A percentile compares a stretch with the other conserved stretches of the same genome.
phyloP scores from a whole-genome alignment of 495 filamentous ascomycete genomes.

The Thermothielavioides terrestris region DNA sequence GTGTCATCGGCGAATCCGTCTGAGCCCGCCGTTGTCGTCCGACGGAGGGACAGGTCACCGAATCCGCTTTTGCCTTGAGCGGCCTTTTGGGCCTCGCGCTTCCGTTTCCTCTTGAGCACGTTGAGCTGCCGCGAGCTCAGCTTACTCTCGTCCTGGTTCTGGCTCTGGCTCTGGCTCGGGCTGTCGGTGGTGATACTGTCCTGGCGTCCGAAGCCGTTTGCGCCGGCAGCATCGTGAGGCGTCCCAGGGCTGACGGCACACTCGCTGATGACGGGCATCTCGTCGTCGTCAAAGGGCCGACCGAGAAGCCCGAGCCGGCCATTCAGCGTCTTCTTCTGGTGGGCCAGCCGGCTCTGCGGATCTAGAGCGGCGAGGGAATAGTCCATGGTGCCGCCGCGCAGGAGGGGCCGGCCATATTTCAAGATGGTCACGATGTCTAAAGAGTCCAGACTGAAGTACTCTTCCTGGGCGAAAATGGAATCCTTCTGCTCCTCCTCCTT shows the following conservation, averaged over 20 bases:
- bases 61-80: slow-evolving; percentile 61
- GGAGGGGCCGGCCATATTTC: slow-evolving; percentile 68
- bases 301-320: slow-evolving; percentile 74
- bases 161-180: slow-evolving; percentile 25
- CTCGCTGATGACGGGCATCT: slow-evolving; percentile 46
- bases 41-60: slow-evolving; percentile 71
- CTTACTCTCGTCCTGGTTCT: slow-evolving; percentile 54
- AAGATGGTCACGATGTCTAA: slow-evolving; percentile 75
- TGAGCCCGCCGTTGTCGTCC: slow-evolving; percentile 49
- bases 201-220: slow-evolving; percentile 37
- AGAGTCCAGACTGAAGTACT: slow-evolving; percentile 59
- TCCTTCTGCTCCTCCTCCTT: slow-evolving; percentile 43
- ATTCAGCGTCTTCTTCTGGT: slow-evolving; percentile 81
- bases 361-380: slow-evolving; percentile 74
- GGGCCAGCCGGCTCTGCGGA: slow-evolving; percentile 65
- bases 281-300: slow-evolving; percentile 74
- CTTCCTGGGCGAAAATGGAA: slow-evolving; percentile 34
- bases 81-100: slow-evolving; percentile 72
- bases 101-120: slow-evolving; percentile 84
- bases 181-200: slow-evolving; percentile 24
- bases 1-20: slow-evolving; percentile 46
- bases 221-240: slow-evolving; percentile 28
- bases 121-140: slow-evolving; percentile 90
- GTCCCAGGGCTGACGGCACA: slow-evolving; percentile 32
- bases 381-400: slow-evolving; percentile 77